phyloP scores from a whole-genome alignment of 352 stramenopile genomes.

The Phytophthora citricola region DNA sequence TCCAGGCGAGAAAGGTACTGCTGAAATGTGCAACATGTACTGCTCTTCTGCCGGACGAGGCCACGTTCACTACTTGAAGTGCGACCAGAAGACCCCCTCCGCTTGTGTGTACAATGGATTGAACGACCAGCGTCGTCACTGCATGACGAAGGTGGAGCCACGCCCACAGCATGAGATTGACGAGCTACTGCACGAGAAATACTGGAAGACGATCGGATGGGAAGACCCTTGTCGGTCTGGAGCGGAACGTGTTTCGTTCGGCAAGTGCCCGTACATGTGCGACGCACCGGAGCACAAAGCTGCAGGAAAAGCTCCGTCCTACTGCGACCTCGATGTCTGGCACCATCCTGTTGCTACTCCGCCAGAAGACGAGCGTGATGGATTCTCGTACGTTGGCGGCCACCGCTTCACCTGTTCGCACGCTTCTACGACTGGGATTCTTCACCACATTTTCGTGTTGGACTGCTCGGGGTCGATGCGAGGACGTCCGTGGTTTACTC shows the following conservation, averaged over 20 bases:
- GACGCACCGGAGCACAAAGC: conserved; percentile 41
- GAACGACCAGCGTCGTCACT: conserved; percentile 46
- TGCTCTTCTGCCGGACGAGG: conserved; percentile 51
- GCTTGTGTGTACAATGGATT: conserved; percentile 40
- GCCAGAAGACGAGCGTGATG: not conserved
- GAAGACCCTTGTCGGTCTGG: conserved; percentile 51
- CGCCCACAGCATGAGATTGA: conserved; percentile 36
- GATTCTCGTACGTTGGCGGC: conserved; percentile 32
- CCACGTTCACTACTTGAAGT: conserved; percentile 58
- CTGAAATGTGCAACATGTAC: conserved; percentile 63
- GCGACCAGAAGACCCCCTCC: conserved; percentile 17
- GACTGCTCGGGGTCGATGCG: conserved; percentile 59
- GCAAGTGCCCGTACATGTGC: conserved; percentile 45
- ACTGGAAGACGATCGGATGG: conserved; percentile 59
- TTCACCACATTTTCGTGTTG: conserved; percentile 59
- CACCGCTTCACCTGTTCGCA: conserved; percentile 51
- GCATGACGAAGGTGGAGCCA: conserved; percentile 28
- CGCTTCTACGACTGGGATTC: conserved; percentile 8
- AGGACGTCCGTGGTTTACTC: conserved; percentile 34
- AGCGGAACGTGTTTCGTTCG: conserved; percentile 36
- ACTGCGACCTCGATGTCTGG: conserved; percentile 42
- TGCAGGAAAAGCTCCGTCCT: conserved; percentile 27
- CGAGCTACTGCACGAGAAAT: conserved; percentile 53
- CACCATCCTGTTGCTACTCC: conserved; percentile 13
- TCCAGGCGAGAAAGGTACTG: conserved; percentile 41